A percentile compares a stretch with the other conserved stretches of the same genome.
phyloP scores from a whole-genome alignment of 2,329 filamentous ascomycete species.

The Talaromyces sp. region DNA sequence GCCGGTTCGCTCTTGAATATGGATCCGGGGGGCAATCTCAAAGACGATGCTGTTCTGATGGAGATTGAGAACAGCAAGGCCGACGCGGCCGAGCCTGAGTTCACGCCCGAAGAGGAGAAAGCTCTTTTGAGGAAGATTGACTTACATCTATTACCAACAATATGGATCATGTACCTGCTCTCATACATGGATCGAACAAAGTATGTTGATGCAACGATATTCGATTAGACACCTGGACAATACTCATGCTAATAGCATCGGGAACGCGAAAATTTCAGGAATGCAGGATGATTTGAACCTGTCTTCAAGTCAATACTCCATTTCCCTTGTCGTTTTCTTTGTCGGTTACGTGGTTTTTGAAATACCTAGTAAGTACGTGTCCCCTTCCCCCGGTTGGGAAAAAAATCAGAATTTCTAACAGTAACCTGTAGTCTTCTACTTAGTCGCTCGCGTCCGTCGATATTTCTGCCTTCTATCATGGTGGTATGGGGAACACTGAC shows the following conservation, averaged over 20 bases:
- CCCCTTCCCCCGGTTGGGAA: no score
- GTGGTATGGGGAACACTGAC: conserved; percentile 20
- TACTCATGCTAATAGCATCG: conserved; percentile 29
- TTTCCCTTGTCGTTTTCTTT: conserved; percentile 51
- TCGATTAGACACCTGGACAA: no score
- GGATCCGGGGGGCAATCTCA: background rate
- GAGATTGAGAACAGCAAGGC: conserved; percentile 1
- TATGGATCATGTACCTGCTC: conserved; percentile 15
- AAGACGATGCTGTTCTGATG: background rate
- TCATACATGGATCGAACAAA: conserved; percentile 15
- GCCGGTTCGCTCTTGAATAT: no score
- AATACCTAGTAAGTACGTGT: conserved; percentile 43
- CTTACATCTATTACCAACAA: conserved; percentile 13
- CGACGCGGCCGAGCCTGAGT: background rate
- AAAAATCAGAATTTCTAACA: no score
- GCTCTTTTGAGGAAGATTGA: conserved; percentile 15
- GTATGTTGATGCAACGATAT: background rate
- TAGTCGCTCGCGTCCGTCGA: conserved; percentile 48
- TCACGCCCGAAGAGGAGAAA: conserved; percentile 1
- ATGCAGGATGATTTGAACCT: conserved; percentile 44
- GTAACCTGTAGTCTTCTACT: conserved; percentile 32
- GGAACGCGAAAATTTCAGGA: conserved; percentile 51
- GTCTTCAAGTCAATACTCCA: conserved; percentile 43
- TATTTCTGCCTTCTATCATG: conserved; percentile 37
- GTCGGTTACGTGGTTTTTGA: conserved; percentile 50